Percentiles rank a stretch among this genome's conserved stretches.
These are phyloP conservation scores for Paracoccidioides lutzii DNA, from an alignment of 2,329 filamentous ascomycete species.

Conservation along the genomic window DNA sequence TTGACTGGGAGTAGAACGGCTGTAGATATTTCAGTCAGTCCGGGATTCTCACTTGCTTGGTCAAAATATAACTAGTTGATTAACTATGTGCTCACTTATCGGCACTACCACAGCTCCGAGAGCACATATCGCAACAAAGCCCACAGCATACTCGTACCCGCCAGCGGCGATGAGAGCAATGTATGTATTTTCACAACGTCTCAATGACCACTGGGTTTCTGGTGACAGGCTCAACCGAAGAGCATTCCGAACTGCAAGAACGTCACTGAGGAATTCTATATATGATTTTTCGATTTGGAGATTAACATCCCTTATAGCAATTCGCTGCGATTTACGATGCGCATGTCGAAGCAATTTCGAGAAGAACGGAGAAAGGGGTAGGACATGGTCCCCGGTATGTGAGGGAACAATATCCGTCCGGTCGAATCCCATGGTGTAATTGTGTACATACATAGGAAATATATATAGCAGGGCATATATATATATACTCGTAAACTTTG, in stretches of 20 bases:
- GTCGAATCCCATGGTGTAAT: slow-evolving; percentile 8
- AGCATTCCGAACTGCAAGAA: slow-evolving; percentile 8
- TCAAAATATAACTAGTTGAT: neutral
- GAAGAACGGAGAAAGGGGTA: slow-evolving; percentile 20
- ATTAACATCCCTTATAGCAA: slow-evolving; percentile 12
- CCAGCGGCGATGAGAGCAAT: slow-evolving; percentile 35
- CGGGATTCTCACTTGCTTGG: neutral
- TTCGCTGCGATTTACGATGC: slow-evolving; percentile 12
- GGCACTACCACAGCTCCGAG: slow-evolving; percentile 37
- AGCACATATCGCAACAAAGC: slow-evolving; percentile 35
- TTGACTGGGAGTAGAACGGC: slow-evolving; percentile 28
- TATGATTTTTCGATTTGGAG: slow-evolving; percentile 10
- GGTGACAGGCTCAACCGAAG: slow-evolving; percentile 5
- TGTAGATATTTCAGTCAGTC: slow-evolving; percentile 9
- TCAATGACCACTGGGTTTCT: slow-evolving; percentile 8
- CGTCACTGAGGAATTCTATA: slow-evolving; percentile 10
- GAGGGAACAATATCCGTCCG: slow-evolving; percentile 13
- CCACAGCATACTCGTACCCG: slow-evolving; percentile 38
- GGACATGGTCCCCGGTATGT: slow-evolving; percentile 15
- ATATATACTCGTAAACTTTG: neutral
- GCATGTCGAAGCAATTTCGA: slow-evolving; percentile 16
- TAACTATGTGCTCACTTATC: slow-evolving; percentile 15
- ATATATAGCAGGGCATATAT: too few species aligned
- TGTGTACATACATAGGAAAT: neutral
- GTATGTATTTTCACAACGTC: slow-evolving; percentile 12